A percentile compares a stretch with the other conserved stretches of the same genome.
These are phyloP conservation scores for Aureobasidium uvarum DNA, from an alignment of 2,329 filamentous ascomycete species.

Conservation along the genomic window DNA sequence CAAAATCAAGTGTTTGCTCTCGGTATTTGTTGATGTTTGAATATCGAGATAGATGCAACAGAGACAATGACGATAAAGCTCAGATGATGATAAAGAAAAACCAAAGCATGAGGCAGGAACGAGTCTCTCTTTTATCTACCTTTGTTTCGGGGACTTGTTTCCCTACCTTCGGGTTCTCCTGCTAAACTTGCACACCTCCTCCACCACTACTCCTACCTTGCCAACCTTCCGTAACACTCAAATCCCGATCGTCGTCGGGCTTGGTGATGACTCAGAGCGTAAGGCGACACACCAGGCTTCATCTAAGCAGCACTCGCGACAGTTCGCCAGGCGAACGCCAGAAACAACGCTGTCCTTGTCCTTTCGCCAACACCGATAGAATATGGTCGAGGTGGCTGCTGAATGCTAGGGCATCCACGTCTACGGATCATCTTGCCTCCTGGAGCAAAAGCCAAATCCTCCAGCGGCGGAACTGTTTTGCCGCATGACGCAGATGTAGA, in stretches of 20 bases:
- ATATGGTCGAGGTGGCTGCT: not conserved
- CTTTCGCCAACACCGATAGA: not conserved
- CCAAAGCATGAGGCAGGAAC: not conserved
- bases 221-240: not conserved
- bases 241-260: not conserved
- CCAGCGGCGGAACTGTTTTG: slow-evolving; percentile 7
- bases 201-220: not conserved
- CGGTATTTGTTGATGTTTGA: not conserved
- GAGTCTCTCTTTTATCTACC: slow-evolving; percentile 8
- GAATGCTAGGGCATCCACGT: not conserved
- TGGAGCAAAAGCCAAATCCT: not conserved
- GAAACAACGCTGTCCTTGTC: not conserved
- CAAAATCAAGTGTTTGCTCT: not conserved
- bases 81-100: slow-evolving; percentile 2
- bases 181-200: not conserved
- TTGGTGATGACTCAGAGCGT: not conserved
- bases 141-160: slow-evolving; percentile 21
- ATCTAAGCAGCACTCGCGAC: not conserved
- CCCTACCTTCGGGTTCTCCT: slow-evolving; percentile 12
- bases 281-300: not conserved
- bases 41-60: not conserved
- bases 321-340: not conserved
- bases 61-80: not conserved
- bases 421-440: slow-evolving; percentile 23
- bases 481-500: not conserved